Conservation (phyloP, 805 yeast genomes). For the Wickerhamomyces chambardii region DNA sequence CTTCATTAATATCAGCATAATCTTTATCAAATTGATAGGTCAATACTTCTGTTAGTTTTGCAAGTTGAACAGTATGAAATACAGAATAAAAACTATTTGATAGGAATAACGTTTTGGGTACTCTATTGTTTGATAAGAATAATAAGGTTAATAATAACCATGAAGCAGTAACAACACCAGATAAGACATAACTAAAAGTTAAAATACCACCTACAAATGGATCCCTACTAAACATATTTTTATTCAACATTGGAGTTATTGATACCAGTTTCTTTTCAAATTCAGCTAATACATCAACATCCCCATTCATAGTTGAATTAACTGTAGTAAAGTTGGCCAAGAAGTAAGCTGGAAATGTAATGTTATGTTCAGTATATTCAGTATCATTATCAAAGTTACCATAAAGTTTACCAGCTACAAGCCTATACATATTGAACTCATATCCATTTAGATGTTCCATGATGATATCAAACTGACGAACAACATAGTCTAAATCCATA, state of each 20-base stretch:
- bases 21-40: slow-evolving; percentile 40
- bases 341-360: background rate
- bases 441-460: background rate
- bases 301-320: no score
- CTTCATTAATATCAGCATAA: slow-evolving; percentile 39
- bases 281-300: background rate
- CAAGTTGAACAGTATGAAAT: slow-evolving; percentile 41
- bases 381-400: background rate
- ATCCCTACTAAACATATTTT: slow-evolving; percentile 16
- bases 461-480: background rate
- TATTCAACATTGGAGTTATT: background rate
- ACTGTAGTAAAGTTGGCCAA: background rate
- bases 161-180: slow-evolving; percentile 47
- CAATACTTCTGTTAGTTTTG: slow-evolving; percentile 35
- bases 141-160: slow-evolving; percentile 66
- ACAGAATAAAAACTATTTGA: slow-evolving; percentile 51
- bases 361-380: background rate
- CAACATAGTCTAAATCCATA: background rate
- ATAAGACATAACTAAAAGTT: slow-evolving; percentile 38
- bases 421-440: background rate
- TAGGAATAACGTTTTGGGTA: slow-evolving; percentile 48
- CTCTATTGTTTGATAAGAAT: slow-evolving; percentile 41
- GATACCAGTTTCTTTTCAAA: background rate
- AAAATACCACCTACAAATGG: slow-evolving; percentile 28
- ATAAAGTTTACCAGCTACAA: background rate